Conservation (phyloP, 805 yeast genomes). For the Lipomyces sp. region DNA sequence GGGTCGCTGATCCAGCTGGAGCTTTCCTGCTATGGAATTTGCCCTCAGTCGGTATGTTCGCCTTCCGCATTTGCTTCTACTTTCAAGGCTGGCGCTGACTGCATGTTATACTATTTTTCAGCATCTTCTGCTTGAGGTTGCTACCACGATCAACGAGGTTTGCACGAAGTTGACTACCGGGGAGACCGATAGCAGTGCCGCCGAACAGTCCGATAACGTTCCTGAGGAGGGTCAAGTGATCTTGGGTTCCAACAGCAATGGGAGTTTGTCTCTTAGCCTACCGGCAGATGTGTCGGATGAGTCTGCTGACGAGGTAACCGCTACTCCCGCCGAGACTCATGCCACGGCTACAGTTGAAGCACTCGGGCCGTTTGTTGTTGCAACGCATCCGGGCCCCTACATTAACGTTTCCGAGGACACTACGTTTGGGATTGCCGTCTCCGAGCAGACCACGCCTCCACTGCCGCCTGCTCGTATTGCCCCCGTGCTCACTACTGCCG, state of each 20-base stretch:
- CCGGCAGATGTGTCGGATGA: no score
- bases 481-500: no score
- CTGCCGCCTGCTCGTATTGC: no score
- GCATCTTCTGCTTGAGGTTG: slow-evolving; percentile 19
- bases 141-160: slow-evolving; percentile 19
- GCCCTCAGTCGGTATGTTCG: slow-evolving; percentile 24
- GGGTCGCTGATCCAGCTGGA: slow-evolving; percentile 25
- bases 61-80: background rate
- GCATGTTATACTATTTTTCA: no score
- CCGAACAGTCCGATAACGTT: no score
- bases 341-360: no score
- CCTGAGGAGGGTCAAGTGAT: no score
- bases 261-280: no score
- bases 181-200: background rate
- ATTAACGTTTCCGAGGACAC: slow-evolving; percentile 14
- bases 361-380: no score
- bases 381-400: no score
- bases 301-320: background rate
- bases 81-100: background rate
- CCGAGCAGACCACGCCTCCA: slow-evolving; percentile 9
- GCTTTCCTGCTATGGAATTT: slow-evolving; percentile 27
- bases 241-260: no score
- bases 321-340: no score
- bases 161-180: slow-evolving; percentile 15
- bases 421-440: slow-evolving; percentile 1